Percentiles rank a stretch among this genome's conserved stretches.
phyloP scores from a whole-genome alignment of 805 yeast species.

The Metschnikowia amazonensis region DNA sequence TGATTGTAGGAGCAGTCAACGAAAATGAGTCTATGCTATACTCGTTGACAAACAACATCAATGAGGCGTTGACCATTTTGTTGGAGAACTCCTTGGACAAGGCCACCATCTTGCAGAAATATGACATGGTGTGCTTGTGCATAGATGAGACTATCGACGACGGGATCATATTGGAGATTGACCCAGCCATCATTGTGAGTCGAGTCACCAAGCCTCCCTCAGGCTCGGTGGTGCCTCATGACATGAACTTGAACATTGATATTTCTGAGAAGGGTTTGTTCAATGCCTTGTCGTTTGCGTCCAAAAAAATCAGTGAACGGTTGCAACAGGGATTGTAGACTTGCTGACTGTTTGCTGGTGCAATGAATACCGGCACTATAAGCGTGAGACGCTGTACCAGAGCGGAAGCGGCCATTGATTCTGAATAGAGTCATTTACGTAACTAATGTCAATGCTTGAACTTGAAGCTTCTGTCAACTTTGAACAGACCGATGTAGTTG shows the following conservation, averaged over 20 bases:
- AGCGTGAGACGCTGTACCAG: too few species aligned
- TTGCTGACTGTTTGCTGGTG: background rate
- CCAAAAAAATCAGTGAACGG: slow-evolving; percentile 54
- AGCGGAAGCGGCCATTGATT: too few species aligned
- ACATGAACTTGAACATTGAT: slow-evolving; percentile 58
- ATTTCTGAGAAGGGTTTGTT: slow-evolving; percentile 70
- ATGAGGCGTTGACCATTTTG: slow-evolving; percentile 76
- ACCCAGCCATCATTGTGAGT: slow-evolving; percentile 78
- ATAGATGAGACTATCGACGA: slow-evolving; percentile 92
- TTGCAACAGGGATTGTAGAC: slow-evolving; percentile 43
- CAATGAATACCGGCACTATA: too few species aligned
- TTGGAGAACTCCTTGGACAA: slow-evolving; percentile 71
- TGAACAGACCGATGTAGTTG: too few species aligned
- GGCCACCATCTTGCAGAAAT: slow-evolving; percentile 71
- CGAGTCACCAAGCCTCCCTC: slow-evolving; percentile 86
- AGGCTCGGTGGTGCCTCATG: slow-evolving; percentile 42
- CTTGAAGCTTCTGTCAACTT: too few species aligned
- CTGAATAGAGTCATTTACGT: too few species aligned
- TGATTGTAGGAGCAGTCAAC: slow-evolving; percentile 66
- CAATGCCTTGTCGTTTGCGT: slow-evolving; percentile 86
- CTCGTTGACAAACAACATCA: slow-evolving; percentile 70
- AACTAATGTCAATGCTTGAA: too few species aligned
- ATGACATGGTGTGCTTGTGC: slow-evolving; percentile 80
- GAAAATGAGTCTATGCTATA: slow-evolving; percentile 84
- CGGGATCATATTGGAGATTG: slow-evolving; percentile 88